Base-by-base conservation (phyloP, 768 basidiomycete species). In the Mycena epipterygia region DNA sequence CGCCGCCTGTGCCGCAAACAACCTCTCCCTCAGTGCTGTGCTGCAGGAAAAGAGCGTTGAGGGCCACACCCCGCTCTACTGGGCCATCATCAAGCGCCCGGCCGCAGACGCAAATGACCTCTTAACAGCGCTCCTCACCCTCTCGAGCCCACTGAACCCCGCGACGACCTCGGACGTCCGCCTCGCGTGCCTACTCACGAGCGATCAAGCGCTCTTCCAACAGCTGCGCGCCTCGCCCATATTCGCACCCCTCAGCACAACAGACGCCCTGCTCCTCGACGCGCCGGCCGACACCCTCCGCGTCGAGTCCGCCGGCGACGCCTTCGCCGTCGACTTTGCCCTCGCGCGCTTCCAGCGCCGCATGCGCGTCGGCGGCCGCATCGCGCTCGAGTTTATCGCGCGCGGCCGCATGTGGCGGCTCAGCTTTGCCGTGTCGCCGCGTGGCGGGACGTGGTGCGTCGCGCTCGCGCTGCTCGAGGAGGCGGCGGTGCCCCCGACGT, bases 341-440 rank as follows among this genome's bases (percentile, higher is more conserved):
- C 81, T 91, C 17, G 83, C 85, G n/a, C 83, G 87, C 41, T 93
- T 93, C 78, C 90, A 91, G 77, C 89, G 88, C 73, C 84, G 93
- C 19, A 91, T 94, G 91, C 82, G 88, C 27, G 85, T 92, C 17
- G 84, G 88, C 23, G 86, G 87, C 64, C 62, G 79, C n/a, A 85
- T 93, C 37, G 75, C 71, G 9, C 75, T 92, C n/a, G 91, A 94
- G 69, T 93, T 93, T 71, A 90, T 93, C 63, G 91, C 92, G 8
- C 76, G 85, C 74, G 81, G 86, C 55, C 86, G 90, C 2, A 83
- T 91, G 81, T 92, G 89, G 89, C 74, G 78, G 29, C 73, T 90
- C 21, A 75, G 76, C 7, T 90, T 90, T 73, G 56, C 77, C 44
- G 74, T 81, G 12, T 72, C 67, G 29, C 63, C 67, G 25, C 42